A percentile compares a stretch with the other conserved stretches of the same genome.
phyloP scores from a whole-genome alignment of 345 rosid species.

The Citrus hindsii region DNA sequence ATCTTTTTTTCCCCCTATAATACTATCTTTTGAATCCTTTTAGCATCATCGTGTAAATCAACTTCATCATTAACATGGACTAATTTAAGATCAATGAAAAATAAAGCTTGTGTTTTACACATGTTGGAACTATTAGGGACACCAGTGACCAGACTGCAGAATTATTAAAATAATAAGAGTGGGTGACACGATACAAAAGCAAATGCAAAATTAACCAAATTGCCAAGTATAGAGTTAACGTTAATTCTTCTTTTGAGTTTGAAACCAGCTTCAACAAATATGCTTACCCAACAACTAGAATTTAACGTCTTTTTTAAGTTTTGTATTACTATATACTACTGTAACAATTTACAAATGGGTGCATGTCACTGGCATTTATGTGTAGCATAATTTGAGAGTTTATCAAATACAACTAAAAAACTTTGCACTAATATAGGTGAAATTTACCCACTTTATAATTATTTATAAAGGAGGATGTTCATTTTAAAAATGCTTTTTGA shows the following conservation, averaged over 20 bases:
- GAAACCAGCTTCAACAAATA: not conserved
- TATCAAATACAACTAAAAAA: no score
- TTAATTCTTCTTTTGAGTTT: not conserved
- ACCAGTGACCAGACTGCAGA: conserved; percentile 2
- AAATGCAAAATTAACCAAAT: not conserved
- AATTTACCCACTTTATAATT: no score
- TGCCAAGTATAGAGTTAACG: not conserved
- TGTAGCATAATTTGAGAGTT: no score
- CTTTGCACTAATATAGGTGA: no score
- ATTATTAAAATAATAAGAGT: not conserved
- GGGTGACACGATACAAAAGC: not conserved
- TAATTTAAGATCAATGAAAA: conserved; percentile 4
- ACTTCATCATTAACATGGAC: conserved; percentile 11
- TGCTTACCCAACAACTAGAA: not conserved
- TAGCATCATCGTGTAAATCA: conserved; percentile 7
- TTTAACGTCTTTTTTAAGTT: not conserved
- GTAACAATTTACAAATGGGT: no score
- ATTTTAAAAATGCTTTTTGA: not conserved
- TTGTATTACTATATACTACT: not conserved
- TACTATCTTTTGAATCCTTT: not conserved
- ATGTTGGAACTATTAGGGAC: conserved; percentile 20
- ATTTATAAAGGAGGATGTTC: no score
- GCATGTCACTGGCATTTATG: no score
- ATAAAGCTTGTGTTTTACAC: not conserved
- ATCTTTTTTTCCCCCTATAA: not conserved